Percentiles rank a stretch among this genome's conserved stretches.
phyloP scores from a whole-genome alignment of 2,329 filamentous ascomycete genomes.

The Verticillium nonalfalfae region DNA sequence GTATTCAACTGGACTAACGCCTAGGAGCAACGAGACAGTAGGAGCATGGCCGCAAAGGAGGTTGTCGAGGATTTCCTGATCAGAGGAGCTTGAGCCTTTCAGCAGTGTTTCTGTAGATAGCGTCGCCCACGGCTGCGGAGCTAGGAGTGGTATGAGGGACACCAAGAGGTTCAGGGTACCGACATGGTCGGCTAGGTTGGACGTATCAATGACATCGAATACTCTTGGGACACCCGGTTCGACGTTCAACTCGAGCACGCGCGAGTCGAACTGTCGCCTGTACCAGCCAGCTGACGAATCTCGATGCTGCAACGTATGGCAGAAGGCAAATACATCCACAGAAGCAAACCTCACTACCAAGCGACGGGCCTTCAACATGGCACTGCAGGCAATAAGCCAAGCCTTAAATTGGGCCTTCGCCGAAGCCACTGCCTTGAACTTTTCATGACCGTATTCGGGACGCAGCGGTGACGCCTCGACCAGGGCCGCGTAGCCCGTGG shows the following conservation, averaged over 20 bases:
- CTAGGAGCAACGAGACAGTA: conserved; percentile 42
- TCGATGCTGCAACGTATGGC: conserved; percentile 40
- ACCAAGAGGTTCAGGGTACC: conserved; percentile 30
- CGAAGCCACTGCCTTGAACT: conserved; percentile 19
- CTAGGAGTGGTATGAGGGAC: conserved; percentile 40
- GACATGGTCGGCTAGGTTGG: conserved; percentile 33
- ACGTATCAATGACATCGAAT: conserved; percentile 54
- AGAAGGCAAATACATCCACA: conserved; percentile 44
- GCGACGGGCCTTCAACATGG: conserved; percentile 22
- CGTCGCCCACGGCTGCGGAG: conserved; percentile 31
- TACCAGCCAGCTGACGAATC: conserved; percentile 31
- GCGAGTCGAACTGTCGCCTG: conserved; percentile 30
- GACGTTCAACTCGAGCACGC: conserved; percentile 32
- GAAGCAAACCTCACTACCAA: conserved; percentile 36
- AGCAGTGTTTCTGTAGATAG: conserved; percentile 29
- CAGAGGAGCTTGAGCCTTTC: conserved; percentile 13
- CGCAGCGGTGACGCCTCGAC: conserved; percentile 30
- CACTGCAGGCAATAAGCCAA: conserved; percentile 30
- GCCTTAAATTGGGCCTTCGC: conserved; percentile 37
- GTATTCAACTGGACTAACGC: conserved; percentile 40
- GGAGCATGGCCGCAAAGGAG: conserved; percentile 40
- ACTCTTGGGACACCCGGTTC: conserved; percentile 11
- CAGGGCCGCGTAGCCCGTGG: conserved; percentile 34
- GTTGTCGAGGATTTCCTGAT: conserved; percentile 24
- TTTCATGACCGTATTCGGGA: conserved; percentile 8